Conservation (phyloP, 441 rosid genomes). For the Erodium moschatum region DNA sequence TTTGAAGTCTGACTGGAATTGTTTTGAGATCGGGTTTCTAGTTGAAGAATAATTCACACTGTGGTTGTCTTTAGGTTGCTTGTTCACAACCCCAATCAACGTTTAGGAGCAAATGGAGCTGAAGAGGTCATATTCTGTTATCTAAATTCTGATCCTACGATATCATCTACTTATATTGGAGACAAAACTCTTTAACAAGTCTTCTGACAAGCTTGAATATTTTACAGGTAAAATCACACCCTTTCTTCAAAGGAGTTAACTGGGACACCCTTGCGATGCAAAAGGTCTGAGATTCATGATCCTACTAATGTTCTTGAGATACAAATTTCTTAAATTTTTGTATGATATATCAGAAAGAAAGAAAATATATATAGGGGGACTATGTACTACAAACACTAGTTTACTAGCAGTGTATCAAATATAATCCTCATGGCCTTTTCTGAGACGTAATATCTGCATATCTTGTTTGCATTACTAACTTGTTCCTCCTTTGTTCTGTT, state of each 20-base stretch:
- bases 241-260: slow-evolving; percentile 59
- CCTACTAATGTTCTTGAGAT: slow-evolving; percentile 5
- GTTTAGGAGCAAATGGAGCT: slow-evolving; percentile 65
- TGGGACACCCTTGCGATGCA: slow-evolving; percentile 70
- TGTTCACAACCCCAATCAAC: slow-evolving; percentile 54
- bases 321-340: not conserved
- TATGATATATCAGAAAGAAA: not conserved
- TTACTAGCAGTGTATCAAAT: too few species aligned
- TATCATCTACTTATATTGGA: not conserved
- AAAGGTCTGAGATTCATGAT: slow-evolving; percentile 36
- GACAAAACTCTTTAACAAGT: slow-evolving; percentile 13
- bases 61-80: slow-evolving; percentile 44
- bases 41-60: not conserved
- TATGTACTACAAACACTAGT: too few species aligned
- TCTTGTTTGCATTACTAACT: not conserved
- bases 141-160: slow-evolving; percentile 13
- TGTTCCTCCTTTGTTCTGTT: slow-evolving; percentile 8
- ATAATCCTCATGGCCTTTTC: not conserved
- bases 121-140: slow-evolving; percentile 45
- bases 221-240: slow-evolving; percentile 62
- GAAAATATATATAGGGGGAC: too few species aligned
- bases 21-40: not conserved
- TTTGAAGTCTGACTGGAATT: not conserved
- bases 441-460: not conserved
- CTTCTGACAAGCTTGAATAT: slow-evolving; percentile 8